phyloP scores from a whole-genome alignment of 305 asterid genomes.

The Striga hermonthica region DNA sequence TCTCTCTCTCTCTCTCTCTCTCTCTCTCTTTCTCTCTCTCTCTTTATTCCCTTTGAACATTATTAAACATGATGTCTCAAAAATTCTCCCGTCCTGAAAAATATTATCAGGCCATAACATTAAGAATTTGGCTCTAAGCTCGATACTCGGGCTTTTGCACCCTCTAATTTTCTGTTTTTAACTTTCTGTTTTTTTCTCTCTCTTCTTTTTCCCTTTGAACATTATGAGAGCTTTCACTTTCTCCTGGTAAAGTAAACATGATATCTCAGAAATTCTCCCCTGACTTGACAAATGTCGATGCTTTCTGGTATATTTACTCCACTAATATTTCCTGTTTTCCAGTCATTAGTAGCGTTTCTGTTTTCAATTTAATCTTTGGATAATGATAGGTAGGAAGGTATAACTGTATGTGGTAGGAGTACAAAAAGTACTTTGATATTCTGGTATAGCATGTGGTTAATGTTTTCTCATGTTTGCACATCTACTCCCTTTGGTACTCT shows the following conservation, averaged over 20 bases:
- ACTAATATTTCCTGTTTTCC: conserved; percentile 1
- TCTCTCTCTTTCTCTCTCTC: conserved; percentile 5
- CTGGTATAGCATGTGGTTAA: background rate
- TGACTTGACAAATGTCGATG: background rate
- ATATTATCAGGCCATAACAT: background rate
- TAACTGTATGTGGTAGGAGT: conserved; percentile 6
- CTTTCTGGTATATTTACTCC: background rate
- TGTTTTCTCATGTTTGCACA: background rate
- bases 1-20: background rate
- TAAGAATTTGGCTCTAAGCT: no score
- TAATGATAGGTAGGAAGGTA: conserved; percentile 4
- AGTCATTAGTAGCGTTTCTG: background rate
- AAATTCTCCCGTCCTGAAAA: background rate
- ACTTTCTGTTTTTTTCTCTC: conserved; percentile 13
- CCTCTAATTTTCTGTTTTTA: conserved; percentile 9
- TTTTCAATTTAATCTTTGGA: background rate
- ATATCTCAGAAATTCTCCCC: conserved; percentile 4
- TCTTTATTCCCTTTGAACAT: background rate
- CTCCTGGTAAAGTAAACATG: conserved; percentile 6
- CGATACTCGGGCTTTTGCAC: no score
- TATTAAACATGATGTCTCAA: conserved; percentile 5
- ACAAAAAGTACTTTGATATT: background rate
- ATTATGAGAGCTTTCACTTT: conserved; percentile 21
- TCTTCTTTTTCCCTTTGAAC: background rate
- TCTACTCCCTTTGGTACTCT: background rate